Evolutionary conservation across 768 basidiomycete species (phyloP).

Genomic region (Boletus coccyginus): DNA sequence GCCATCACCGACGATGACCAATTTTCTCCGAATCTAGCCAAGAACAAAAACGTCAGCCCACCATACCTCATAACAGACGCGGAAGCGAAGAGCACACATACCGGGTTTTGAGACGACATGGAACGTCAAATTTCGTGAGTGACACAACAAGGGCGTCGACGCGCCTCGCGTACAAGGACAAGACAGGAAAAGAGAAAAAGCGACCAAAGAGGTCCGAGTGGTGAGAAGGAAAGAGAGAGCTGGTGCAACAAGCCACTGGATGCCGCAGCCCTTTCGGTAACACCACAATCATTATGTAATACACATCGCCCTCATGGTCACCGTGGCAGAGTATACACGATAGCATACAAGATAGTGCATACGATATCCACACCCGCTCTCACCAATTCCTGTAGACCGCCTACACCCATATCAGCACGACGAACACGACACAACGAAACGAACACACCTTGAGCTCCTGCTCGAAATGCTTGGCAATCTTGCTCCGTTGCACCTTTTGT

Average conservation of each 20-base stretch:
- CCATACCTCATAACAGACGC: too few species aligned
- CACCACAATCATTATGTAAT: slow-evolving; percentile 28
- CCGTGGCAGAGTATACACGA: neutral
- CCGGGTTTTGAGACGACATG: slow-evolving; percentile 58
- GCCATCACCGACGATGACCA: slow-evolving; percentile 98
- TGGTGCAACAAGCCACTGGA: slow-evolving; percentile 22
- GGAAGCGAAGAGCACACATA: slow-evolving; percentile 34
- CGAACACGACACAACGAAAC: neutral
- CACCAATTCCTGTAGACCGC: slow-evolving; percentile 34
- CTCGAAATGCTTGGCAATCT: slow-evolving; percentile 63
- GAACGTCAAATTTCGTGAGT: neutral
- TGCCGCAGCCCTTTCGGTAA: slow-evolving; percentile 26
- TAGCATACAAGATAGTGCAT: too few species aligned
- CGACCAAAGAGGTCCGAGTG: neutral
- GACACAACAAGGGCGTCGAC: neutral
- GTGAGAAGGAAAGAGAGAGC: slow-evolving; percentile 18
- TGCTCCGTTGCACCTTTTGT: slow-evolving; percentile 83
- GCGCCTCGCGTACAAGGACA: slow-evolving; percentile 1
- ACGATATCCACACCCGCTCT: neutral
- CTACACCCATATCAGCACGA: slow-evolving; percentile 14
- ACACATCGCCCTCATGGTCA: slow-evolving; percentile 15
- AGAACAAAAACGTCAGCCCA: neutral
- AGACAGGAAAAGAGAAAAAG: neutral
- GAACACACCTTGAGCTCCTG: slow-evolving; percentile 54
- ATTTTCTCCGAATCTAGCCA: slow-evolving; percentile 82